phyloP scores from a whole-genome alignment of 1,284 basidiomycete species.

The Boletus nobilissimus region DNA sequence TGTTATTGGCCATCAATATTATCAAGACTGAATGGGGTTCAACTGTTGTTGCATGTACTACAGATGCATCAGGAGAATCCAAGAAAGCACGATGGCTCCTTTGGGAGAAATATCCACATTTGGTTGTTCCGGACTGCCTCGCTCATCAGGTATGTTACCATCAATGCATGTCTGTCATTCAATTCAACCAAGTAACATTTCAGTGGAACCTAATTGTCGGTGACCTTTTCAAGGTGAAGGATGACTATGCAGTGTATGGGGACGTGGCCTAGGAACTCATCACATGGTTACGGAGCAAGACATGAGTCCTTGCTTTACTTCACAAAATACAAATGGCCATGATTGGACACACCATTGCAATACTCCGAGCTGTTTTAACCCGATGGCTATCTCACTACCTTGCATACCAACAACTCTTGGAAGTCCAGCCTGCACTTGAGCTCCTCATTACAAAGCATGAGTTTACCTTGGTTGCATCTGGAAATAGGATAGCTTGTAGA shows the following conservation, averaged over 20 bases:
- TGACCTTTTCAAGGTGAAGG: not conserved
- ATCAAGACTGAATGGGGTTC: conserved; percentile 18
- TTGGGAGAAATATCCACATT: conserved; percentile 1
- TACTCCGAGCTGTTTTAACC: conserved; percentile 42
- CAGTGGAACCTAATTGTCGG: not conserved
- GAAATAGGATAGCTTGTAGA: not conserved
- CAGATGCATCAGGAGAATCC: not conserved
- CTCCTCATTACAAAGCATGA: conserved; percentile 16
- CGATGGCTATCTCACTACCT: conserved; percentile 49
- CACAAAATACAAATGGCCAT: conserved; percentile 24
- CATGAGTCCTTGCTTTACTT: conserved; percentile 36
- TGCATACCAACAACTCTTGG: conserved; percentile 40
- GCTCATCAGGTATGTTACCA: conserved; percentile 25
- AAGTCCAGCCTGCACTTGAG: conserved; percentile 30
- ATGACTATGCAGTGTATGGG: not conserved
- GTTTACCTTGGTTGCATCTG: not conserved
- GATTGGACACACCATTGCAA: conserved; percentile 3
- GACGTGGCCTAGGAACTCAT: conserved; percentile 41
- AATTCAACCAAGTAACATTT: too few species aligned
- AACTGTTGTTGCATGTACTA: conserved; percentile 23
- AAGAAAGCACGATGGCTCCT: not conserved
- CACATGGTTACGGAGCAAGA: conserved; percentile 44
- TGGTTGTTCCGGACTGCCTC: conserved; percentile 24
- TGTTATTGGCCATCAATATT: conserved; percentile 1
- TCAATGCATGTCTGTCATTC: too few species aligned